A percentile compares a stretch with the other conserved stretches of the same genome.
Conservation (phyloP, 257 asterid genomes). For the Jacaranda copaia region DNA sequence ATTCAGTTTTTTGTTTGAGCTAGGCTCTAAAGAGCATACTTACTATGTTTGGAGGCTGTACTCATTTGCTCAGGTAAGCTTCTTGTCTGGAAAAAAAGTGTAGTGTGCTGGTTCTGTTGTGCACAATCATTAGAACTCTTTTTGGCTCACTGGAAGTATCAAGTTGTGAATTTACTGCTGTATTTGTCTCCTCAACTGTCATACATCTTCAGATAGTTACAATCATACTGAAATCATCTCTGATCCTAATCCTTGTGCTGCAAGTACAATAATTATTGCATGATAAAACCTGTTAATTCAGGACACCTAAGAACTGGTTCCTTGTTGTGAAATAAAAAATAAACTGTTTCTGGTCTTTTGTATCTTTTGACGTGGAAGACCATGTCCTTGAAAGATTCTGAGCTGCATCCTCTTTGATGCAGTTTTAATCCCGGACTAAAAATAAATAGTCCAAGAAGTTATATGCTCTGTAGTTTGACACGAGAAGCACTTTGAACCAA, state of each 20-base stretch:
- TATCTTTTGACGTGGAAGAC: not conserved
- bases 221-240: not conserved
- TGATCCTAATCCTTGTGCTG: not conserved
- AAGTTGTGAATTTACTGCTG: not conserved
- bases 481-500: not conserved
- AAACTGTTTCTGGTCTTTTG: not conserved
- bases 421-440: not conserved
- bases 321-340: not conserved
- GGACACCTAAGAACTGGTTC: not conserved
- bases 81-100: not conserved
- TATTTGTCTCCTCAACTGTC: not conserved
- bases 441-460: not conserved
- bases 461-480: not conserved
- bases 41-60: constrained; percentile 94
- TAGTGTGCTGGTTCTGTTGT: not conserved
- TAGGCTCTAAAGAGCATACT: constrained; percentile 84
- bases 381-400: not conserved
- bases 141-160: not conserved
- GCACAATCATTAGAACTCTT: not conserved
- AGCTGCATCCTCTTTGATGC: not conserved
- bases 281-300: not conserved
- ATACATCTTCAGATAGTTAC: not conserved
- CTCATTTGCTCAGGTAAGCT: constrained; percentile 84
- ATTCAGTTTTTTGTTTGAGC: constrained; percentile 83
- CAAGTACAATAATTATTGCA: not conserved